Percentiles rank a stretch among this genome's conserved stretches.
Evolutionary conservation across 2,329 filamentous ascomycete species (phyloP).

Genomic region (Sporothrix protearum): DNA sequence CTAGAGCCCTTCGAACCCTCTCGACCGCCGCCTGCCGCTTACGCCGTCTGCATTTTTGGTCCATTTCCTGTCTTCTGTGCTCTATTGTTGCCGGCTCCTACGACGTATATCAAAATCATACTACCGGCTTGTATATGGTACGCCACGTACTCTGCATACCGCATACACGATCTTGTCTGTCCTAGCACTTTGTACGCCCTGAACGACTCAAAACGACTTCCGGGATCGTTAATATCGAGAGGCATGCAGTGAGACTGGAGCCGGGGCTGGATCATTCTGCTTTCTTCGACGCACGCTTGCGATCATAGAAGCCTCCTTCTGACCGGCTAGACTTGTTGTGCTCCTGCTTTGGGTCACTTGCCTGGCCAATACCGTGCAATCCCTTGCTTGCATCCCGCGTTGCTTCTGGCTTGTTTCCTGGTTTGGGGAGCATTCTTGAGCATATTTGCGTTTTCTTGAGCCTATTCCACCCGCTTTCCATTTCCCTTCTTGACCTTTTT

Average conservation of each 20-base stretch:
- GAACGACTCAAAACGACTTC: constrained; percentile 7
- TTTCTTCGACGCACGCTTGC: not conserved
- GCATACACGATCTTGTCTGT: constrained; percentile 4
- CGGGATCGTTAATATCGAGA: constrained; percentile 23
- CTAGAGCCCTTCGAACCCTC: not conserved
- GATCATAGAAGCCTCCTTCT: not conserved
- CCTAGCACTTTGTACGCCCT: not conserved
- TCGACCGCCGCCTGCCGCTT: not conserved
- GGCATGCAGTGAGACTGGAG: constrained; percentile 28
- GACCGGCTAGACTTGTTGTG: not conserved
- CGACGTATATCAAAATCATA: not conserved
- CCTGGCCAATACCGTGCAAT: not conserved
- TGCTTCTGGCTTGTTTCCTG: not conserved
- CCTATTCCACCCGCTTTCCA: constrained; percentile 10
- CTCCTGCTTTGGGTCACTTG: not conserved
- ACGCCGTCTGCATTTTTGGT: not conserved
- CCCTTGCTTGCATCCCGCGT: not conserved
- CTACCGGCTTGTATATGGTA: constrained; percentile 12
- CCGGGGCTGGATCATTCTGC: constrained; percentile 14
- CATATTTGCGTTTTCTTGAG: constrained; percentile 3
- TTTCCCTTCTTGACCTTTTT: constrained; percentile 9
- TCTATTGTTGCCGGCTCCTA: not conserved
- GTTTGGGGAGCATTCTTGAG: not conserved
- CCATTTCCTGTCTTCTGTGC: not conserved
- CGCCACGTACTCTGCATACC: not conserved